Conservation (phyloP, 176 grass and related monocot species). For the Saccharum officinarum region DNA sequence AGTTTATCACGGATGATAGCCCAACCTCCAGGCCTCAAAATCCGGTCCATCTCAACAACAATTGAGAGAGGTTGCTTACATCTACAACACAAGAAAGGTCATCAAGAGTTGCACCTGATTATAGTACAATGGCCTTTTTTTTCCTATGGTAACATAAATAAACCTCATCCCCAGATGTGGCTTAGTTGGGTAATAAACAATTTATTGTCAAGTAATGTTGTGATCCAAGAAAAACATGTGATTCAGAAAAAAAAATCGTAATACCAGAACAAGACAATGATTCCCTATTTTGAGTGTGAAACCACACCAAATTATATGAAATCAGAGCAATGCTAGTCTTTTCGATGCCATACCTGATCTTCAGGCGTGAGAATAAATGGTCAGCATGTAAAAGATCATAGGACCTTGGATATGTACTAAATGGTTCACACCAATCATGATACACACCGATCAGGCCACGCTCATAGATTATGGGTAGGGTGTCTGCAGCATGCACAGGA, state of each 20-base stretch:
- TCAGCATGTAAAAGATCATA: conserved; percentile 94
- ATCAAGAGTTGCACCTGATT: neutral
- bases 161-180: neutral
- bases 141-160: neutral
- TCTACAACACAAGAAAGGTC: conserved; percentile 40
- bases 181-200: neutral
- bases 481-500: conserved; percentile 76
- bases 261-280: neutral
- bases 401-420: conserved; percentile 90
- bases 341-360: conserved; percentile 58
- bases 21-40: conserved; percentile 90
- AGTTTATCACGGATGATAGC: conserved; percentile 85
- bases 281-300: neutral
- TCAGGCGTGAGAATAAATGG: conserved; percentile 89
- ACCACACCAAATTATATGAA: neutral
- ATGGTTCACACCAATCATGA: conserved; percentile 98
- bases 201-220: conserved; percentile 1
- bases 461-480: conserved; percentile 86
- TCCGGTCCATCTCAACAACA: conserved; percentile 90
- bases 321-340: neutral
- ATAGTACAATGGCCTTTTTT: neutral
- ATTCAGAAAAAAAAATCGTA: neutral
- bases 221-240: neutral
- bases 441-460: conserved; percentile 81
- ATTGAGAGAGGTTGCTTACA: conserved; percentile 84